Conservation (phyloP, 2,329 filamentous ascomycete genomes). For the Ophiocordyceps australis region DNA sequence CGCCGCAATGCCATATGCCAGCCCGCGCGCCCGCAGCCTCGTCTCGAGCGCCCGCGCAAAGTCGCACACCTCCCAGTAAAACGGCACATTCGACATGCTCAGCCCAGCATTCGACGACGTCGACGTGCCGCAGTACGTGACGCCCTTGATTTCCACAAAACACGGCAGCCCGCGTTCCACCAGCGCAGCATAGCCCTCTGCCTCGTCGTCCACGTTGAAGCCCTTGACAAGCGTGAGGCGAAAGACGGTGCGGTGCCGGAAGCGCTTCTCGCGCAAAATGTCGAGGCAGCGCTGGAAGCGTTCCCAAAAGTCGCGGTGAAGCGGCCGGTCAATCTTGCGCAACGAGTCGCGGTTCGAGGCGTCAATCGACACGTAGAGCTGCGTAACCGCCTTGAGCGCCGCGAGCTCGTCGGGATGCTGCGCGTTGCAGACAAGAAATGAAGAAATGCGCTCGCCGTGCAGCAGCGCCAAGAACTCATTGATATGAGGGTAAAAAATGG, state of each 20-base stretch:
- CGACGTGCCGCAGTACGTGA: conserved; percentile 88
- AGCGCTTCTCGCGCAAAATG: conserved; percentile 68
- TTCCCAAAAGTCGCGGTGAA: conserved; percentile 96
- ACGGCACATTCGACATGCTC: conserved; percentile 95
- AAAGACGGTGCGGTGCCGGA: conserved; percentile 83
- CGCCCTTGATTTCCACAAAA: conserved; percentile 91
- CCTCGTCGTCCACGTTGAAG: conserved; percentile 93
- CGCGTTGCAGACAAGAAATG: conserved; percentile 91
- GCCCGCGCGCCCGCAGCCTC: conserved; percentile 48
- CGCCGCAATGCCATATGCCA: conserved; percentile 79
- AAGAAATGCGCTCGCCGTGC: conserved; percentile 73
- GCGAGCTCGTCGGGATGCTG: conserved; percentile 88
- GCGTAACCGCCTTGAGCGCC: conserved; percentile 68
- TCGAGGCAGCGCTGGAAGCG: conserved; percentile 82
- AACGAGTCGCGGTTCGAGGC: conserved; percentile 80
- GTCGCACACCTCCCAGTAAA: conserved; percentile 74
- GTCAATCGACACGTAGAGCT: conserved; percentile 93
- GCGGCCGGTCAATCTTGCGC: conserved; percentile 72
- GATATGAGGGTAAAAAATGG: conserved; percentile 98
- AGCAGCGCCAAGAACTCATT: conserved; percentile 78
- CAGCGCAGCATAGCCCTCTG: conserved; percentile 73
- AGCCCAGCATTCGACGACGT: conserved; percentile 71
- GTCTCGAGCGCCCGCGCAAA: conserved; percentile 63
- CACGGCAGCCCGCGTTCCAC: conserved; percentile 75
- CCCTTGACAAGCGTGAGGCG: conserved; percentile 90